Evolutionary conservation across 1,284 basidiomycete species (phyloP), one percentile per base, ranked within the genome.

Genomic region (Apiotrichum brassicae): DNA sequence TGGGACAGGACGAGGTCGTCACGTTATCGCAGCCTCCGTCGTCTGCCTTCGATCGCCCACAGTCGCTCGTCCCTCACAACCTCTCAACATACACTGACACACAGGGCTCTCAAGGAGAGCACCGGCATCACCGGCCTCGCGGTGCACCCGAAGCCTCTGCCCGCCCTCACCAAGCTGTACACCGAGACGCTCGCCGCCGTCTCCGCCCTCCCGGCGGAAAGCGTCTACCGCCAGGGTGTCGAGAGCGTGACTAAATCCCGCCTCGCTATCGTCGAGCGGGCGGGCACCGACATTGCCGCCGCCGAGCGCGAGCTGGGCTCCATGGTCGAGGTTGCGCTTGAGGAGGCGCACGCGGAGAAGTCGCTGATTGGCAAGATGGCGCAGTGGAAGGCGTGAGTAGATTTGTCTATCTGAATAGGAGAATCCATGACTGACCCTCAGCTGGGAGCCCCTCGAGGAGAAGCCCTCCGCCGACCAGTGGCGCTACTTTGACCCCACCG

Each of bases 361-460:
- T 77, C 75, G 44, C 76, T 97, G 38, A 86, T 81, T 2, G 78
- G 78, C 33, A 88, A 89, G 76, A 90, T 97, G 86, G 68, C 85
- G 22, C 87, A 94, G 68, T 97, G 90, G 89, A 95, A 97, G 77
- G 82, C 87, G 93, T 98, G 73, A 76, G 90, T 86, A 19, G n/a
- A n/a, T n/a, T n/a, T n/a, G n/a, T n/a, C n/a, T n/a, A n/a, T n/a
- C n/a, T n/a, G n/a, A n/a, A n/a, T n/a, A n/a, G n/a, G n/a, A n/a
- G n/a, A n/a, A n/a, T n/a, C n/a, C 28, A 18, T 7, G 13, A 46
- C 59, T 57, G 42, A 58, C 45, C 41, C n/a, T 3, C 51, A 71
- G 69, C 14, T 71, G 68, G 66, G 69, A 71, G 59, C 45, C 58
- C 20, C 59, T 71, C 26, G 60, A 64, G 43, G 57, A 66, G 53